A percentile compares a stretch with the other conserved stretches of the same genome.
Evolutionary conservation across 176 grass and related monocot genomes (phyloP).

Genomic region (Luzula sylvatica): DNA sequence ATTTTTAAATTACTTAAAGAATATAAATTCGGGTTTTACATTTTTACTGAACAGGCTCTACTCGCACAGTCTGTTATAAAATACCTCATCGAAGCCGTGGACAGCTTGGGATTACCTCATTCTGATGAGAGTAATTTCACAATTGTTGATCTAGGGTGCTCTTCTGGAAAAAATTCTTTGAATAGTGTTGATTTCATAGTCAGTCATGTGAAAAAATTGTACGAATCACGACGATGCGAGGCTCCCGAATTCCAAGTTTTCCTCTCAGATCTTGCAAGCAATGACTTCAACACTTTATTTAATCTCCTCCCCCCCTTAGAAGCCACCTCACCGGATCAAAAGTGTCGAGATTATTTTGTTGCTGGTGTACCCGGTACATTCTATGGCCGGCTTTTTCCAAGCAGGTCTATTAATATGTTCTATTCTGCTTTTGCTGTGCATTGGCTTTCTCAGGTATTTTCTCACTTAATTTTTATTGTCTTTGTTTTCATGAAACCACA

Average conservation of each 20-base stretch:
- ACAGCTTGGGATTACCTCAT: background rate
- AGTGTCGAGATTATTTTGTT: constrained; percentile 2
- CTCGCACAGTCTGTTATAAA: background rate
- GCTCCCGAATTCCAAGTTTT: constrained; percentile 26
- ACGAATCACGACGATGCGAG: background rate
- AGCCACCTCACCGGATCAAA: too few species aligned
- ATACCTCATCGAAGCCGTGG: constrained; percentile 1
- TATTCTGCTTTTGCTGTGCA: constrained; percentile 15
- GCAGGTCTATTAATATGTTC: constrained; percentile 19
- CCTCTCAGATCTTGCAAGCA: constrained; percentile 29
- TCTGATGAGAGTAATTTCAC: constrained; percentile 1
- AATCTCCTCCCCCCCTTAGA: background rate
- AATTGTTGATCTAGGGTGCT: constrained; percentile 24
- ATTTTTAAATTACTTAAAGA: too few species aligned
- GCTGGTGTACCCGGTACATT: constrained; percentile 31
- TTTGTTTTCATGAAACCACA: too few species aligned
- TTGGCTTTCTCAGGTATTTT: constrained; percentile 32
- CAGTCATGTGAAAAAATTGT: background rate
- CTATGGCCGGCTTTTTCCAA: constrained; percentile 25
- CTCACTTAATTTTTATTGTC: too few species aligned
- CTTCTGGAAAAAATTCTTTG: constrained; percentile 20
- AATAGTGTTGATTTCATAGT: constrained; percentile 23
- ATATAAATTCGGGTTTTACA: too few species aligned
- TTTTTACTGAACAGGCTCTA: background rate
- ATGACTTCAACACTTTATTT: constrained; percentile 37